Evolutionary conservation across 768 basidiomycete genomes (phyloP), one percentile per base, ranked within the genome.

Genomic region (Psilocybe tampanensis): DNA sequence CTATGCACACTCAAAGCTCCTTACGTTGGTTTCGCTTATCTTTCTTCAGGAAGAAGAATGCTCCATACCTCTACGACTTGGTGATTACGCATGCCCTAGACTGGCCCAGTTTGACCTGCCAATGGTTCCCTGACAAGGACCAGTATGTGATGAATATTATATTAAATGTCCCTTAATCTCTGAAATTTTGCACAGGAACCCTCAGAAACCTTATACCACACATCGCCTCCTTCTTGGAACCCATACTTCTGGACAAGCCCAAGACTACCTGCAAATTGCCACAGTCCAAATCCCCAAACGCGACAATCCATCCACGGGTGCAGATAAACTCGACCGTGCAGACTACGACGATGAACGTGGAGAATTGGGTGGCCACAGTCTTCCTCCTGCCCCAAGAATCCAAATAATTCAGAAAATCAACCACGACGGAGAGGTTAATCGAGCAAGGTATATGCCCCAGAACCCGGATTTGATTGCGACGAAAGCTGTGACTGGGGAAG

Each of bases 81-180:
- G 93, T 99, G 62, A 89, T 99, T 66, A 98, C 96, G 1, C 96
- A 98, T 70, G 96, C 96, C 29, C 81, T 98, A 48, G 94, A 97
- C 73, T 99, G 97, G 97, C 97, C 97, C 18, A 94, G 89, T 67
- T 71, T 99, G 67, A 99, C 97, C 4, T 95, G 93, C 71, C 97
- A 98, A 75, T 99, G 97, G 97, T 92, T 99, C 72, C 97, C 97
- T 0, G 97, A 99, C 79, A 89, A 87, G 72, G 93, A 98, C 74
- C 84, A 86, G 95, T 95, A 19, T 42, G 49, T 41, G 6, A 39
- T 39, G 17, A 29, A 23, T 9, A 32, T 21, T n/a, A 36, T 17
- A n/a, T n/a, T n/a, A n/a, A n/a, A n/a, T 22, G 15, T 26, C 34
- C 54, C 9, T 32, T 24, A 52, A 48, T 45, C 33, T 56, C n/a